Conservation (phyloP, 768 basidiomycete genomes). For the Termitomyces sp. region DNA sequence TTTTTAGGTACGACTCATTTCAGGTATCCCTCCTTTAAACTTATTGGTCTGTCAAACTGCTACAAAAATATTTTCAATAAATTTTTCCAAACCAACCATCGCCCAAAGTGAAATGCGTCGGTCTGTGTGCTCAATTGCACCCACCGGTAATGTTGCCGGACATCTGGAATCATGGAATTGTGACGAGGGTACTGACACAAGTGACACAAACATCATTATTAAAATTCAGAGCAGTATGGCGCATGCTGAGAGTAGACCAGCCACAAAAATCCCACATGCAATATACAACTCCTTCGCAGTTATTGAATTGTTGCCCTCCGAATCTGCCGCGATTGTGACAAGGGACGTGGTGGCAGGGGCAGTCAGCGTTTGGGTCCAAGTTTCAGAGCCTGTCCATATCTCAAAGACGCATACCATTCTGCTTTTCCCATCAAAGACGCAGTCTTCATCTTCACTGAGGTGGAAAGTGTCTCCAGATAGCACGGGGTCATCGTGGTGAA, state of each 20-base stretch:
- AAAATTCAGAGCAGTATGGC: background rate
- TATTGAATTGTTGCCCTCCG: background rate
- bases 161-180: no score
- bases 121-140: no score
- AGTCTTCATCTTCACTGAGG: background rate
- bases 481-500: background rate
- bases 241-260: background rate
- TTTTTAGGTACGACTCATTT: no score
- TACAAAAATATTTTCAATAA: no score
- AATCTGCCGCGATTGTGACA: background rate
- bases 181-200: no score
- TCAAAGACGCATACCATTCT: background rate
- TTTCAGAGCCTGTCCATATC: background rate
- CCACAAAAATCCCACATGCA: background rate
- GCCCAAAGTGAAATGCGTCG: no score
- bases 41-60: no score
- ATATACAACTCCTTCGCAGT: background rate
- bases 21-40: no score
- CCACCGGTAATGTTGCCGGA: no score
- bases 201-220: background rate
- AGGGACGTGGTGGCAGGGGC: background rate
- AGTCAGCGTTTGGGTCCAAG: background rate
- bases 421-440: background rate
- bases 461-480: background rate
- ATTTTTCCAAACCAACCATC: no score